Conservation (phyloP, 305 asterid genomes). For the Petunia hybrid region DNA sequence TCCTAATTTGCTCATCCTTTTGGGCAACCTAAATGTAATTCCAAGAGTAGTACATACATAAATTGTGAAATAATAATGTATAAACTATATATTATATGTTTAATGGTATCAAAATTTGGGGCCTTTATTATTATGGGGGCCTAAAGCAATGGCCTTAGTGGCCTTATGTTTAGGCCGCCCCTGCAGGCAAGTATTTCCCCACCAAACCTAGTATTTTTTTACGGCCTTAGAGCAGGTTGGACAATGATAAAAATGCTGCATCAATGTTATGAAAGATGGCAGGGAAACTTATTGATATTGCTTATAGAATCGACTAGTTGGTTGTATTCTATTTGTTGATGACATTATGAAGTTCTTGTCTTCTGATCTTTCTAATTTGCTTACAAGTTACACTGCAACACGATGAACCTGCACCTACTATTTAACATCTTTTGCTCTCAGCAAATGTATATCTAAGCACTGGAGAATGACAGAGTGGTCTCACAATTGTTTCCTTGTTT, state of each 20-base stretch:
- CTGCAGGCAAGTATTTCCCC: not conserved
- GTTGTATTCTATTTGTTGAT: constrained; percentile 4
- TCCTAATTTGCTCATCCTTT: too few species aligned
- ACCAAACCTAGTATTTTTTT: not conserved
- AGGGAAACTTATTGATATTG: not conserved
- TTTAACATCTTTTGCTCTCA: constrained; percentile 21
- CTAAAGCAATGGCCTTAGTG: too few species aligned
- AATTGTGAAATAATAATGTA: too few species aligned
- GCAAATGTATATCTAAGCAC: constrained; percentile 11
- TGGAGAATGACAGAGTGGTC: constrained; percentile 13
- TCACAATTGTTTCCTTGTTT: not conserved
- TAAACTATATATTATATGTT: too few species aligned
- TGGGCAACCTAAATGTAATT: too few species aligned
- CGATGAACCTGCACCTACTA: constrained; percentile 18
- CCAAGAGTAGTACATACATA: too few species aligned
- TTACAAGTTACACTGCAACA: not conserved
- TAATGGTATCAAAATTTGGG: too few species aligned
- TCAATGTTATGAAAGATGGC: not conserved
- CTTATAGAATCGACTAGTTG: not conserved
- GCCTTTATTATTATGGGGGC: too few species aligned
- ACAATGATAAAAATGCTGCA: constrained; percentile 2
- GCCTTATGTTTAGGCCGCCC: too few species aligned
- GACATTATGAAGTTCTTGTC: not conserved
- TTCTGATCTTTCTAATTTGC: constrained; percentile 25
- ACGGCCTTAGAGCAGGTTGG: not conserved